These are phyloP conservation scores for Coprinopsis marcescibilis DNA, from an alignment of 768 basidiomycete species.

Conservation along the genomic window DNA sequence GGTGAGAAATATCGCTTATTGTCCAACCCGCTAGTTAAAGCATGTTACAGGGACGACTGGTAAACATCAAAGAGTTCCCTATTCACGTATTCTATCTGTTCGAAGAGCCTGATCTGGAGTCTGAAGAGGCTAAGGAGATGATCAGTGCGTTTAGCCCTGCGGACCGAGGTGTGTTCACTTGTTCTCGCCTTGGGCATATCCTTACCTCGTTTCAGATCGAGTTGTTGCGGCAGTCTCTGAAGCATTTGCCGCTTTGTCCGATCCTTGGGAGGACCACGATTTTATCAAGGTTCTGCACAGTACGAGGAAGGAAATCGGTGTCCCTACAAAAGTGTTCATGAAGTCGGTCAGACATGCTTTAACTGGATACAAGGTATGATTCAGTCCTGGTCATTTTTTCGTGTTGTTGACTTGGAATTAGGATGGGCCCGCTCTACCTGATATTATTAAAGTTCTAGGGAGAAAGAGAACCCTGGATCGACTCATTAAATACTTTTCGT, in stretches of 20 bases:
- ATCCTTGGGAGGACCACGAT: slow-evolving; percentile 24
- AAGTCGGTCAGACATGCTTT: slow-evolving; percentile 69
- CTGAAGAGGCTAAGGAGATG: slow-evolving; percentile 53
- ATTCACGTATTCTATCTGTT: slow-evolving; percentile 74
- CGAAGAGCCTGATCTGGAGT: slow-evolving; percentile 52
- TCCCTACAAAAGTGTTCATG: slow-evolving; percentile 56
- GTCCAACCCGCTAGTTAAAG: not conserved
- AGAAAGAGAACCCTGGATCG: slow-evolving; percentile 34
- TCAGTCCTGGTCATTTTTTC: not conserved
- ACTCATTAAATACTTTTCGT: slow-evolving; percentile 15
- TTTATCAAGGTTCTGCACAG: slow-evolving; percentile 33
- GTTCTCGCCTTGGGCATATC: not conserved
- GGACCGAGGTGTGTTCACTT: slow-evolving; percentile 37
- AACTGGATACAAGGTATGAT: slow-evolving; percentile 76
- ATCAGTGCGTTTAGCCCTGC: slow-evolving; percentile 32
- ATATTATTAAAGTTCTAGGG: slow-evolving; percentile 39
- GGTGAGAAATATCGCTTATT: slow-evolving; percentile 27
- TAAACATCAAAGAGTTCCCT: slow-evolving; percentile 68
- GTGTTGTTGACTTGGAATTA: slow-evolving; percentile 13
- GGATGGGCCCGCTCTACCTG: slow-evolving; percentile 46
- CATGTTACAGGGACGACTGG: slow-evolving; percentile 52
- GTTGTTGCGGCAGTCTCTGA: slow-evolving; percentile 27
- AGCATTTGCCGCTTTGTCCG: slow-evolving; percentile 26
- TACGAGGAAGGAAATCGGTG: slow-evolving; percentile 31
- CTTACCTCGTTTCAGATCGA: slow-evolving; percentile 19